Conservation (phyloP, 1,284 basidiomycete species). For the Amanita bisporigera region DNA sequence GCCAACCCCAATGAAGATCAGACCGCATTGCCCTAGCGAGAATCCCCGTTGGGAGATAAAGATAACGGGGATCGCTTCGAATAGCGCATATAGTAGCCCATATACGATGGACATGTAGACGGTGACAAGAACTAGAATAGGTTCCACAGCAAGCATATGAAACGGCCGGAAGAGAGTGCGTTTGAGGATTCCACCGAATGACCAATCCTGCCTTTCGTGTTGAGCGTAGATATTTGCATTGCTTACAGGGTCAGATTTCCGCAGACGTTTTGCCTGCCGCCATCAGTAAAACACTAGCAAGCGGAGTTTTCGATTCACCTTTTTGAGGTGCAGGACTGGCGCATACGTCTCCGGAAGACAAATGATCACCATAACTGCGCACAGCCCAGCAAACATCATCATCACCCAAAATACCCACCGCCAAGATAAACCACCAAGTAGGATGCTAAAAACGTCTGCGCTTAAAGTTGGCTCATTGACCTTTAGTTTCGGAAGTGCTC, state of each 20-base stretch:
- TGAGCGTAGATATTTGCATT: conserved; percentile 57
- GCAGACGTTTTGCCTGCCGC: conserved; percentile 48
- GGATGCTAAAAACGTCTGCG: conserved; percentile 41
- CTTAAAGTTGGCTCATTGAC: neutral
- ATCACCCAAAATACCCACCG: conserved; percentile 74
- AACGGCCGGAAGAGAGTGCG: conserved; percentile 48
- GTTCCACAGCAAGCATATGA: conserved; percentile 68
- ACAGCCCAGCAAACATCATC: conserved; percentile 61
- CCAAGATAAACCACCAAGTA: conserved; percentile 53
- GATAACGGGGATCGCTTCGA: conserved; percentile 65
- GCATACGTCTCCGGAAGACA: conserved; percentile 65
- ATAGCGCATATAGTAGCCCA: conserved; percentile 65
- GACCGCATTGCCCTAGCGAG: conserved; percentile 59
- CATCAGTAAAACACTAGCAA: neutral
- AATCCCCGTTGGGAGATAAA: conserved; percentile 58
- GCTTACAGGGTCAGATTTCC: conserved; percentile 53
- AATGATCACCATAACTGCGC: conserved; percentile 50
- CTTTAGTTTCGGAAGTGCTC: conserved; percentile 28
- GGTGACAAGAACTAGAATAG: conserved; percentile 71
- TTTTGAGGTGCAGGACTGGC: conserved; percentile 57
- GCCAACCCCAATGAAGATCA: conserved; percentile 74
- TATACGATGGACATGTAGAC: conserved; percentile 74
- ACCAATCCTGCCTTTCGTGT: conserved; percentile 67
- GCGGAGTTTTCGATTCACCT: conserved; percentile 35
- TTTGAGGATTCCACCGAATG: conserved; percentile 54